phyloP scores from a whole-genome alignment of 2,329 filamentous ascomycete species.

The Cladosporium sp. region DNA sequence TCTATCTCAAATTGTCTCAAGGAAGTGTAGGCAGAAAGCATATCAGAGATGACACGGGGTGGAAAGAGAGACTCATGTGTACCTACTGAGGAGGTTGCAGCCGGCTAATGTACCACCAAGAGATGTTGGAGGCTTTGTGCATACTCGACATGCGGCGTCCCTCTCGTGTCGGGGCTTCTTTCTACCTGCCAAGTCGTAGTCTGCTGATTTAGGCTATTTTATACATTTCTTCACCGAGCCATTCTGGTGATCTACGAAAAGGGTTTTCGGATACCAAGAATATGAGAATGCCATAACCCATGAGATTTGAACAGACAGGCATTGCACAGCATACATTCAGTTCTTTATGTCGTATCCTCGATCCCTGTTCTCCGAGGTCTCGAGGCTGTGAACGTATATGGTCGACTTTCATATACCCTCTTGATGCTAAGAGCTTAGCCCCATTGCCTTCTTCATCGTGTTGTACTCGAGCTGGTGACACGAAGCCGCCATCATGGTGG shows the following conservation, averaged over 20 bases:
- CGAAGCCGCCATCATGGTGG: background rate
- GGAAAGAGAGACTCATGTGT: background rate
- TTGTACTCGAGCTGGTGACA: background rate
- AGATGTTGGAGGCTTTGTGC: background rate
- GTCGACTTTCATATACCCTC: background rate
- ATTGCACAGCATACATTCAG: background rate
- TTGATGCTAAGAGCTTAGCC: background rate
- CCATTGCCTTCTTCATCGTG: background rate
- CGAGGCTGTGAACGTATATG: background rate
- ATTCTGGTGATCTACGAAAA: background rate
- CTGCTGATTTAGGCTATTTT: conserved; percentile 8
- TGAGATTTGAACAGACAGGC: background rate
- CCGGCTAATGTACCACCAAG: background rate
- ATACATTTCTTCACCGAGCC: background rate
- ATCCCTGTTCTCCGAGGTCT: background rate
- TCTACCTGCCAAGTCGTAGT: background rate
- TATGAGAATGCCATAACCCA: background rate
- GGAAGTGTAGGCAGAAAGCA: background rate
- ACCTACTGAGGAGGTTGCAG: background rate
- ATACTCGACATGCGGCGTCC: background rate
- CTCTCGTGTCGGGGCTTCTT: background rate
- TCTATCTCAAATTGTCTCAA: background rate
- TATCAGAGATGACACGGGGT: background rate
- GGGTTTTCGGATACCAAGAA: background rate
- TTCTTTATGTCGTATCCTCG: background rate